Evolutionary conservation across 225 moss, liverwort and hornwort genomes (phyloP), one percentile per base, ranked within the genome.

Genomic region (Polytrichum formosum): DNA sequence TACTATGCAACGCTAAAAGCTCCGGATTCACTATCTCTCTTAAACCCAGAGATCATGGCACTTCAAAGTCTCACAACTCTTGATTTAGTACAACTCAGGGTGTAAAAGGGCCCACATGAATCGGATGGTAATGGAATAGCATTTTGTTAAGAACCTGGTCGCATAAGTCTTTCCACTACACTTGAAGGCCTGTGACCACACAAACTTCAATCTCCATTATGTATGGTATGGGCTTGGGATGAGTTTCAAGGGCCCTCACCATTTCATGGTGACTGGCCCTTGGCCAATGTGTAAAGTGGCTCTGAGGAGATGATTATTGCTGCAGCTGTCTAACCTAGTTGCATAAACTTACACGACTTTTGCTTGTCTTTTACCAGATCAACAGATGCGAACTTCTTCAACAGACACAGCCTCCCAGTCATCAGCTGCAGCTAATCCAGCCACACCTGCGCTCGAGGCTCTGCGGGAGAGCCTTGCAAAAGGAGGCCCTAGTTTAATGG

Each of bases 401-500:
- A 71, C 73, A 16, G 46, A 46, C 46, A 46, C 46, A 46, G 46
- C 46, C 13, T 46, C 46, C 3, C 46, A 46, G 4, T 21, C 73
- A 26, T 8, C 73, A 28, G 66, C 78, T 5, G 63, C 74, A 22
- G 82, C 84, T 1, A 17, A 70, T 37, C 66, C 78, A 7, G 63
- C 74, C n/a, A 87, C 87, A 0, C 84, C 87, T 20, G 79, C 84
- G n/a, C 77, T 96, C 63, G 76, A 80, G 46, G 81, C 87, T 1
- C 70, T 96, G 82, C 93, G 92, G 63, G 87, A 93, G 76, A 82
- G 75, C 1, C 89, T 96, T 10, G 77, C 81, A 5, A 84, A 80
- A 20, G 93, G 91, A 67, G 91, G 85, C 8, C 96, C 96, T 6
- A 85, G 81, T 20, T 46, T 96, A 19, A 87, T 84, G 46, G 96